Base-by-base conservation (phyloP, 306 rosid species). In the Vicia faba region DNA sequence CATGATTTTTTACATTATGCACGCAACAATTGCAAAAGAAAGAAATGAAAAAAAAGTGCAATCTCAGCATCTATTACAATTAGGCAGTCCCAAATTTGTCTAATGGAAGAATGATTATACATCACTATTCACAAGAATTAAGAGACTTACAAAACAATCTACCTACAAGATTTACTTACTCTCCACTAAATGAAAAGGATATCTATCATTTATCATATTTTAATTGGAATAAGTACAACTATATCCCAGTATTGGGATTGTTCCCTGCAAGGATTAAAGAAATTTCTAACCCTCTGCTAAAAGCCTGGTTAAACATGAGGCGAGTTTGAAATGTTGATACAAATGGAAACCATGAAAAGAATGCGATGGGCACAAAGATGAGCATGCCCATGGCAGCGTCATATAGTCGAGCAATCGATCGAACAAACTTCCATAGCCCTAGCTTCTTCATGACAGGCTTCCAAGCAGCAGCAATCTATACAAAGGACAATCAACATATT, bases 361-460 rank as follows among this genome's bases (percentile, higher is more conserved):
- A 61, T 18, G 97, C 97, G 66, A 90, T 70, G 62, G 99, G 99
- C 40, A 93, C 53, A 54, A 93, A 93, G 68, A 93, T 82, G 15
- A 93, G 44, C 96, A 90, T 86, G 74, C 99, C 97, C 99, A 93
- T 93, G 53, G 90, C 95, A 16, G 97, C 97, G 64, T 93, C 95
- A 51, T 90, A 93, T n/a, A 88, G 77, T 12, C 92, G 90, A 49
- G 89, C 97, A 61, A 90, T 73, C 23, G 96, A 90, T 25, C 96
- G 92, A 26, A 93, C 40, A 41, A 91, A 90, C 71, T 93, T 88
- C 96, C 99, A 93, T 43, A 93, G 51, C 74, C 92, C 85, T 40
- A 93, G 19, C 58, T 8, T 85, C 81, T 88, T 88, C 80, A 90
- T 66, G 78, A 84, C 19, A 15, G 98, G 96, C 76, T 88, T 93